Conservation (phyloP, 192 early-diverging fungal species). For the Coemansia sp. region DNA sequence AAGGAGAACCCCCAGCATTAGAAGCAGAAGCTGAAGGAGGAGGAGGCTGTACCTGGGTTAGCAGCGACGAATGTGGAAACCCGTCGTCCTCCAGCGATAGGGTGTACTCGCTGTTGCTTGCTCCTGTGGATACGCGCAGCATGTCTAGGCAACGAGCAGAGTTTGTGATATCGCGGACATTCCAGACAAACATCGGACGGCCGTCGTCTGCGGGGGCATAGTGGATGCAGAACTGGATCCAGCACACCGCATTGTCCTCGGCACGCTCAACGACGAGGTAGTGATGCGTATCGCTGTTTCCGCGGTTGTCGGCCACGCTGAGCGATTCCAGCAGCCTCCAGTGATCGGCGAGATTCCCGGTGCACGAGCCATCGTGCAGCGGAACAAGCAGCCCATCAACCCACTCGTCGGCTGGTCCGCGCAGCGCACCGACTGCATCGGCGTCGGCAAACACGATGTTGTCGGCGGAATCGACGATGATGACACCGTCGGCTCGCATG, state of each 20-base stretch:
- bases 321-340: slow-evolving; percentile 35
- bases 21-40: not conserved
- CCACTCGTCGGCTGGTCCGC: slow-evolving; percentile 46
- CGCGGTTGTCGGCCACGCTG: slow-evolving; percentile 13
- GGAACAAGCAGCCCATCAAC: slow-evolving; percentile 8
- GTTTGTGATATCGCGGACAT: slow-evolving; percentile 43
- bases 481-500: slow-evolving; percentile 43
- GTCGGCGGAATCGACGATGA: slow-evolving; percentile 25
- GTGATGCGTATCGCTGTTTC: slow-evolving; percentile 24
- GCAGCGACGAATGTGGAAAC: slow-evolving; percentile 37
- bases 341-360: slow-evolving; percentile 21
- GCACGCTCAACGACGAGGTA: slow-evolving; percentile 41
- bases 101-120: slow-evolving; percentile 22
- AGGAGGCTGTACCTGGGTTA: slow-evolving; percentile 19
- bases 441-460: slow-evolving; percentile 38
- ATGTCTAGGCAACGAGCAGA: slow-evolving; percentile 39
- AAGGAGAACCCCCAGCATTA: not conserved
- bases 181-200: slow-evolving; percentile 29
- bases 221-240: slow-evolving; percentile 50
- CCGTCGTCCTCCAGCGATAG: slow-evolving; percentile 50
- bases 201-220: slow-evolving; percentile 12
- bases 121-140: slow-evolving; percentile 7
- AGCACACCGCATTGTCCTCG: slow-evolving; percentile 31
- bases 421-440: slow-evolving; percentile 41
- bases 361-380: slow-evolving; percentile 25